Conservation (phyloP, 305 asterid genomes). For the Fraxinus xanthoxyloides region DNA sequence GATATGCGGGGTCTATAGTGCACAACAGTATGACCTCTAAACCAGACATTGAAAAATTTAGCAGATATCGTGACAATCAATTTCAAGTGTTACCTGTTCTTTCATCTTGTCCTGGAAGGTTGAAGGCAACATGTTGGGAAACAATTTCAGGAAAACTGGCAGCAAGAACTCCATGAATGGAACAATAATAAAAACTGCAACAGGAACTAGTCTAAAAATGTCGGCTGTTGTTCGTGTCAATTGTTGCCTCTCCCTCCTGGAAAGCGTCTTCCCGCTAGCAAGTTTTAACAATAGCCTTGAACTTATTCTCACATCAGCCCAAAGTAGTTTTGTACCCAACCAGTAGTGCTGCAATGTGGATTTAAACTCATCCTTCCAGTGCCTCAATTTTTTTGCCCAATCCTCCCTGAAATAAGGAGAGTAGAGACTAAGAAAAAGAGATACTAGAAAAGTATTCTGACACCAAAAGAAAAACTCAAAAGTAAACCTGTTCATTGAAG, state of each 20-base stretch:
- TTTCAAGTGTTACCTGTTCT: conserved; percentile 63
- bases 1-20: background rate
- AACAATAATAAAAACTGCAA: conserved; percentile 87
- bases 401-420: conserved; percentile 62
- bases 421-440: conserved; percentile 23
- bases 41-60: background rate
- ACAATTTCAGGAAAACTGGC: conserved; percentile 88
- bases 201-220: conserved; percentile 93
- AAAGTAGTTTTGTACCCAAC: conserved; percentile 85
- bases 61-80: conserved; percentile 19
- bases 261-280: conserved; percentile 80
- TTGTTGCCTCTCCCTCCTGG: conserved; percentile 97
- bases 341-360: conserved; percentile 91
- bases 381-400: conserved; percentile 78
- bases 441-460: conserved; percentile 12
- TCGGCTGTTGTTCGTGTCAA: conserved; percentile 94
- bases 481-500: conserved; percentile 92
- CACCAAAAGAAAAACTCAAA: conserved; percentile 16
- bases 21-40: background rate
- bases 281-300: conserved; percentile 74
- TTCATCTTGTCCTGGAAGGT: conserved; percentile 99
- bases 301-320: conserved; percentile 91
- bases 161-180: conserved; percentile 99
- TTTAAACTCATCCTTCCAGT: conserved; percentile 90
- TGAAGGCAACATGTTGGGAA: conserved; percentile 96